Conservation (phyloP, 345 rosid species). For the Iberis pinnata region DNA sequence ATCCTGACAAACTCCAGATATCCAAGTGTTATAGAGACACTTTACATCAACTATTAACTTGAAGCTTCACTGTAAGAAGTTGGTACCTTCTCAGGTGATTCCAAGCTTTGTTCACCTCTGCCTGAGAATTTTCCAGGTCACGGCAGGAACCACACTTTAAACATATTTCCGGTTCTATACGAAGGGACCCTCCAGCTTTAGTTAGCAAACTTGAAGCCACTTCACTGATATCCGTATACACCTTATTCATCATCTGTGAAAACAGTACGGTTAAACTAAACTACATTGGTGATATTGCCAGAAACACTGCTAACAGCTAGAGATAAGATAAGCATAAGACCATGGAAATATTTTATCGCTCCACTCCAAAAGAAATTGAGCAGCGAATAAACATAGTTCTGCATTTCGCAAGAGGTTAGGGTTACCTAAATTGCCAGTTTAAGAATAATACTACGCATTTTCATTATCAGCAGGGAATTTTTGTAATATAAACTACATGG, state of each 20-base stretch:
- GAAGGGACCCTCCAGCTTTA: slow-evolving; percentile 22
- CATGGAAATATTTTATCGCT: background rate
- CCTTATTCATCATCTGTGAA: slow-evolving; percentile 33
- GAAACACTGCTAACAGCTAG: slow-evolving; percentile 4
- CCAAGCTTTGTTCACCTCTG: slow-evolving; percentile 45
- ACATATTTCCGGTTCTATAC: slow-evolving; percentile 43
- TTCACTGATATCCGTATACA: slow-evolving; percentile 25
- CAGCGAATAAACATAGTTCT: background rate
- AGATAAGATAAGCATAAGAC: slow-evolving; percentile 1
- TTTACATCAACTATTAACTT: slow-evolving; percentile 1
- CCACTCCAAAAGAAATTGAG: background rate
- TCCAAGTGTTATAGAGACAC: slow-evolving; percentile 8
- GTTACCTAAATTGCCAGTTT: background rate
- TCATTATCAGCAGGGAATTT: background rate
- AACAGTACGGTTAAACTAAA: slow-evolving; percentile 1
- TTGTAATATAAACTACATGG: background rate
- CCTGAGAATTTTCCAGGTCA: slow-evolving; percentile 37
- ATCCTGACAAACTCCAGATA: slow-evolving; percentile 35
- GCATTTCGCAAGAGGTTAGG: background rate
- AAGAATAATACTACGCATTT: background rate
- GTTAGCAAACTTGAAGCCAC: slow-evolving; percentile 31
- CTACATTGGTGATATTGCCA: background rate
- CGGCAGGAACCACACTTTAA: slow-evolving; percentile 51
- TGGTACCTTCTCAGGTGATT: slow-evolving; percentile 43
- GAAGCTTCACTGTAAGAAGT: background rate